Evolutionary conservation across 2,329 filamentous ascomycete species (phyloP).

Genomic region (Pseudogymnoascus sp.): DNA sequence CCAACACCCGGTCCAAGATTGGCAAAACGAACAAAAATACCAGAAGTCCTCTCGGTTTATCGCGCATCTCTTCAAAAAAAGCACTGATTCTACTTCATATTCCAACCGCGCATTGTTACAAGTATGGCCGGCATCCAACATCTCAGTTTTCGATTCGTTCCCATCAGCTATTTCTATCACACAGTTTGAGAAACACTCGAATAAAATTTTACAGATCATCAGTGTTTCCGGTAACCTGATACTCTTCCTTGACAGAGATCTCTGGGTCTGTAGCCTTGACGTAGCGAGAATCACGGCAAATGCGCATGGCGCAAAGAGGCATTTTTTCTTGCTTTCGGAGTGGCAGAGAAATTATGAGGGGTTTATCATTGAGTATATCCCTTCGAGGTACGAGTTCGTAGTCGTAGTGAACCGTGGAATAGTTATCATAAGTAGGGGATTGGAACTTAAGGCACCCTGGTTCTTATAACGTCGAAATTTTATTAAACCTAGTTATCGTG

Average conservation of each 20-base stretch:
- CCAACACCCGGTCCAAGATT: background rate
- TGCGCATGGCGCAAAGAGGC: constrained; percentile 6
- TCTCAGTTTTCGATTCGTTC: background rate
- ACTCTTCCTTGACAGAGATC: constrained; percentile 21
- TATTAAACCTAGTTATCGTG: too few species aligned
- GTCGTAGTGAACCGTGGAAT: constrained; percentile 14
- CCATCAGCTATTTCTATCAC: background rate
- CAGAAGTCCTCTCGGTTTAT: background rate
- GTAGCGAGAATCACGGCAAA: background rate
- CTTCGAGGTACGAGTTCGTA: constrained; percentile 13
- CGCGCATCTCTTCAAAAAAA: background rate
- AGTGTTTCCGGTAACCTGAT: constrained; percentile 13
- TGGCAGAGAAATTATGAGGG: constrained; percentile 13
- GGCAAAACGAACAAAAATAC: background rate
- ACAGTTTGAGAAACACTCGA: background rate
- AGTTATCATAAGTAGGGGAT: constrained; percentile 14
- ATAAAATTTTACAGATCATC: constrained; percentile 14
- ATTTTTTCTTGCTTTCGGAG: constrained; percentile 18
- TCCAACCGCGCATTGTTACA: background rate
- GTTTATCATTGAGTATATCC: constrained; percentile 14
- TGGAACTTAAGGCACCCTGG: constrained; percentile 15
- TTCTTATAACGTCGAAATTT: background rate
- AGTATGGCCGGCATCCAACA: background rate
- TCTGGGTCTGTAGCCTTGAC: constrained; percentile 25
- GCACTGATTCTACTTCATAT: background rate